phyloP scores from a whole-genome alignment of 345 rosid genomes.

The Citropsis articulata region DNA sequence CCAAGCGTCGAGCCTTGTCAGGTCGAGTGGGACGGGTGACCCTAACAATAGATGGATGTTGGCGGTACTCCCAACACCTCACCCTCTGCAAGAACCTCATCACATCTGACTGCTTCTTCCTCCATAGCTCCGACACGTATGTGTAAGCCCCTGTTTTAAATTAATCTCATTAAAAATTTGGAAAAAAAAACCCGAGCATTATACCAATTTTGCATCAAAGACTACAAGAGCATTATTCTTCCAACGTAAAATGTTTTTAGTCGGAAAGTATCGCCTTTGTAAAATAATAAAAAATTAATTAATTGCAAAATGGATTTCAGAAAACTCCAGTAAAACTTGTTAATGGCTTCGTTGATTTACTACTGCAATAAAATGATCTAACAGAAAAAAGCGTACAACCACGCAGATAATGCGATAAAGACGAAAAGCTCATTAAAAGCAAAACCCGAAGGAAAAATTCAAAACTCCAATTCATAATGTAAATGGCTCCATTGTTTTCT shows the following conservation, averaged over 20 bases:
- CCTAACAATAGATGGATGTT: constrained; percentile 91
- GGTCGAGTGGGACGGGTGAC: constrained; percentile 91
- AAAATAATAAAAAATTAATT: not conserved
- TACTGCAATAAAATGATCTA: not conserved
- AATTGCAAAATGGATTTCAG: not conserved
- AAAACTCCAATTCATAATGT: not conserved
- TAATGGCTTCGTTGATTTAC: not conserved
- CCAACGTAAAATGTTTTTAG: not conserved
- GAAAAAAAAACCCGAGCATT: not conserved
- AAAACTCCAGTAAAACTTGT: not conserved
- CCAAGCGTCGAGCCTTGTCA: constrained; percentile 93
- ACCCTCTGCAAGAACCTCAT: constrained; percentile 98
- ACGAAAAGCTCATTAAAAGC: not conserved
- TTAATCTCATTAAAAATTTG: not conserved
- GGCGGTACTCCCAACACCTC: constrained; percentile 98
- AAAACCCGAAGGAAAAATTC: not conserved
- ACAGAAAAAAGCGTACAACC: not conserved
- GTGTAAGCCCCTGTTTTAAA: constrained; percentile 77
- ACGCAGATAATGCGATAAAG: not conserved
- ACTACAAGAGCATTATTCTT: not conserved
- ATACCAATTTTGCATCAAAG: not conserved
- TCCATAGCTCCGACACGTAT: constrained; percentile 98
- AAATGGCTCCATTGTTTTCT: not conserved
- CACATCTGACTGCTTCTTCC: constrained; percentile 99
- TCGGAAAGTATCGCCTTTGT: not conserved